Conservation (phyloP, 2,329 filamentous ascomycete genomes). For the Diaporthe citri region DNA sequence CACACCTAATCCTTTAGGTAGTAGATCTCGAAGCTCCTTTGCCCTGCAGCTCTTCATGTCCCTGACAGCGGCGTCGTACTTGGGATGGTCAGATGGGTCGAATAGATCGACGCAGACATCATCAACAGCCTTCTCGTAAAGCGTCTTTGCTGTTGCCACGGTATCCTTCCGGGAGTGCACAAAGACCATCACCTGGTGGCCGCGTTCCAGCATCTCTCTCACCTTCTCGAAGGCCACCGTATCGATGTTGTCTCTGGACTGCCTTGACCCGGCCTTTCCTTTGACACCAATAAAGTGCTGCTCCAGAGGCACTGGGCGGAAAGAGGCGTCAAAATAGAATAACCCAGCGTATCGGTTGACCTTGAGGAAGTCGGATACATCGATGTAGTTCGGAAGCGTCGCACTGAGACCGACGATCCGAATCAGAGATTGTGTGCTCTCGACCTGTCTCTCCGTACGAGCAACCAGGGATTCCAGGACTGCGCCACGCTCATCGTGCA, state of each 20-base stretch:
- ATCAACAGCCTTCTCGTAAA: constrained; percentile 89
- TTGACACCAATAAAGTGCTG: constrained; percentile 98
- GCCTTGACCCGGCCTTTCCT: constrained; percentile 85
- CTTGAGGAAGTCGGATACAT: constrained; percentile 96
- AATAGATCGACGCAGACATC: constrained; percentile 85
- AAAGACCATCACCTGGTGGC: constrained; percentile 99
- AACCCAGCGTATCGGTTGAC: constrained; percentile 93
- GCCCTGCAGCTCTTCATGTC: constrained; percentile 90
- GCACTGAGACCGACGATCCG: constrained; percentile 96
- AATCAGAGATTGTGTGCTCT: constrained; percentile 97
- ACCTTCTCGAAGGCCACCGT: constrained; percentile 93
- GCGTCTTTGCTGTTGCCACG: constrained; percentile 84
- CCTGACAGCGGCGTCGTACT: constrained; percentile 82
- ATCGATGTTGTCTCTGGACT: constrained; percentile 90
- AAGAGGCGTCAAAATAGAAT: constrained; percentile 97
- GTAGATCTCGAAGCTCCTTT: constrained; percentile 87
- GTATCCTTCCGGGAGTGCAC: constrained; percentile 98
- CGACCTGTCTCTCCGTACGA: constrained; percentile 93
- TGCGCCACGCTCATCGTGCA: constrained; percentile 96
- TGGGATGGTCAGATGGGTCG: constrained; percentile 82
- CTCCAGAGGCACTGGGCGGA: constrained; percentile 94
- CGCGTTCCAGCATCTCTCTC: constrained; percentile 87
- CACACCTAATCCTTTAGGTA: constrained; percentile 91
- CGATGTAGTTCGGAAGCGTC: constrained; percentile 94
- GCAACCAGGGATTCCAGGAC: constrained; percentile 97